phyloP scores from a whole-genome alignment of 2,329 filamentous ascomycete species.

The Penicillium sclerotiorum region DNA sequence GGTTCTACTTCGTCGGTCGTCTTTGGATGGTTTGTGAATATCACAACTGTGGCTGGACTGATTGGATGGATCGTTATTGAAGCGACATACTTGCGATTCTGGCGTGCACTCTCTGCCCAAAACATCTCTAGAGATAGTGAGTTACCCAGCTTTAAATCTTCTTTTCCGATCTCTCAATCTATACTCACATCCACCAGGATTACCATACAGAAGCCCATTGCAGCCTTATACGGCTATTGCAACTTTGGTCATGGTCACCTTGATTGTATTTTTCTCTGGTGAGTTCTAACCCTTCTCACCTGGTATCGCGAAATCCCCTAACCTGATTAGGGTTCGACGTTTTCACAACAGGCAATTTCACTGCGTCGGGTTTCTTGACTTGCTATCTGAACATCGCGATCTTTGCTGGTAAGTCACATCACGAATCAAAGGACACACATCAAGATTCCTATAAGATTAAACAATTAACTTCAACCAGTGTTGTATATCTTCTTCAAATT shows the following conservation, averaged over 20 bases:
- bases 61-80: conserved; percentile 5
- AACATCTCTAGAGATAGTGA: neutral
- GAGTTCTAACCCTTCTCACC: neutral
- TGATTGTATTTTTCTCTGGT: conserved; percentile 1
- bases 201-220: conserved; percentile 2
- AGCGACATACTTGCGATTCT: conserved; percentile 4
- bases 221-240: conserved; percentile 2
- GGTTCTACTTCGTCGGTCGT: conserved; percentile 3
- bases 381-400: conserved; percentile 4
- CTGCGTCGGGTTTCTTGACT: conserved; percentile 4
- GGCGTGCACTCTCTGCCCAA: neutral
- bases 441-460: neutral
- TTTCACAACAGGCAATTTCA: conserved; percentile 3
- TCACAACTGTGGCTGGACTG: conserved; percentile 2
- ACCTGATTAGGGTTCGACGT: neutral
- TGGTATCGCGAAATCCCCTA: neutral
- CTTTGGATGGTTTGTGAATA: conserved; percentile 9
- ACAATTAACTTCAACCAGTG: neutral
- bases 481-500: conserved; percentile 10
- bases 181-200: neutral
- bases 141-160: neutral
- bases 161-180: neutral
- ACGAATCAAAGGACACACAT: neutral
- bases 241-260: conserved; percentile 1
- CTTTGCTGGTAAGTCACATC: neutral